phyloP scores from a whole-genome alignment of 352 stramenopile genomes.

The Pythium apleroticum region DNA sequence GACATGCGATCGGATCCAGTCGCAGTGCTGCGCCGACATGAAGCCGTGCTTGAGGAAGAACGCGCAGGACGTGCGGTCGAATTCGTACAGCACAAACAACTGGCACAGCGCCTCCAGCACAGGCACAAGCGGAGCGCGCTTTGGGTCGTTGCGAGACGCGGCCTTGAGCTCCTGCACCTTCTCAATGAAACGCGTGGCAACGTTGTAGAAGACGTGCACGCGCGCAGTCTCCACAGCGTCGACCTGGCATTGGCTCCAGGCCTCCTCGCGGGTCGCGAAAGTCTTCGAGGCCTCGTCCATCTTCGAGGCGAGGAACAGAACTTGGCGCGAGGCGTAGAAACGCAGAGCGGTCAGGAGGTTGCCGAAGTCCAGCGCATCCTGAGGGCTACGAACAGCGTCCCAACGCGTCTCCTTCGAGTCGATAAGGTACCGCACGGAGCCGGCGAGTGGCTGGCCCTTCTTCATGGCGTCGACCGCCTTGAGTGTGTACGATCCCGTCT shows the following conservation, averaged over 20 bases:
- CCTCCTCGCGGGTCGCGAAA: slow-evolving; percentile 28
- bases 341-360: slow-evolving; percentile 46
- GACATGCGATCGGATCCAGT: slow-evolving; percentile 45
- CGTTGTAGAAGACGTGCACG: slow-evolving; percentile 78
- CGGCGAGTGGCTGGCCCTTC: slow-evolving; percentile 46
- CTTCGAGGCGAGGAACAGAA: slow-evolving; percentile 42
- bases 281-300: slow-evolving; percentile 23
- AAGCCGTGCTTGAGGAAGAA: slow-evolving; percentile 67
- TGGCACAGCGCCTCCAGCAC: slow-evolving; percentile 63
- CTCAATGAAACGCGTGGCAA: slow-evolving; percentile 56
- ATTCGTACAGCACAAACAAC: slow-evolving; percentile 76
- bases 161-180: slow-evolving; percentile 48
- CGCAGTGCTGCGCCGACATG: slow-evolving; percentile 50
- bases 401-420: slow-evolving; percentile 33
- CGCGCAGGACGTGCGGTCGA: slow-evolving; percentile 45
- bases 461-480: slow-evolving; percentile 56
- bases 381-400: slow-evolving; percentile 26
- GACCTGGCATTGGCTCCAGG: slow-evolving; percentile 71
- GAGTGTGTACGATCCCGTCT: slow-evolving; percentile 81
- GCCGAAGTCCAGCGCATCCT: slow-evolving; percentile 34
- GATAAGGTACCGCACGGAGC: slow-evolving; percentile 61
- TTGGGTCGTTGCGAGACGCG: slow-evolving; percentile 5
- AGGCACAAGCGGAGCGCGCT: slow-evolving; percentile 37
- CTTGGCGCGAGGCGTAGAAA: slow-evolving; percentile 53
- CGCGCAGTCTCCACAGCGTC: slow-evolving; percentile 70